These are phyloP conservation scores for Pseudocercospora crystallina DNA, from an alignment of 2,329 filamentous ascomycete genomes.

Conservation along the genomic window DNA sequence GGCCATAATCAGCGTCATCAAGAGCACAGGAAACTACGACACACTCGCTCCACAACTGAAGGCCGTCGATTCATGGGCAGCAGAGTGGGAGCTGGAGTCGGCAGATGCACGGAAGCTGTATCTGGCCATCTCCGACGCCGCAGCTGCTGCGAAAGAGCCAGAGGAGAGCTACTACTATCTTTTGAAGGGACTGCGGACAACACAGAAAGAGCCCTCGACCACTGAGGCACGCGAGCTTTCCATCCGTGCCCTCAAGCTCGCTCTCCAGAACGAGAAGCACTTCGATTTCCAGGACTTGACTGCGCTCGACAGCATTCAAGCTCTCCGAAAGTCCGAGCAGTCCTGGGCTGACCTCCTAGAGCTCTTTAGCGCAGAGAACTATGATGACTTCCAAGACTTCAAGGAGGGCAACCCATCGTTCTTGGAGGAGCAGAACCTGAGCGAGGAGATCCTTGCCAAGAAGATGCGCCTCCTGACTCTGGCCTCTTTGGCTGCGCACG, in stretches of 20 bases:
- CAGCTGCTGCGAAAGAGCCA: constrained; percentile 73
- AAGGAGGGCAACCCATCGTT: constrained; percentile 86
- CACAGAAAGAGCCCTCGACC: constrained; percentile 59
- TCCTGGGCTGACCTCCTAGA: constrained; percentile 89
- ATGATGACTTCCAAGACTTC: constrained; percentile 96
- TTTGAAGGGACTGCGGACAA: constrained; percentile 72
- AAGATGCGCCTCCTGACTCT: constrained; percentile 97
- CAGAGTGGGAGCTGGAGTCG: constrained; percentile 76
- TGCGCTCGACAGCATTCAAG: constrained; percentile 74
- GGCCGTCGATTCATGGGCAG: constrained; percentile 78
- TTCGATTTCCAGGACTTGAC: constrained; percentile 74
- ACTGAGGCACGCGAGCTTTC: constrained; percentile 59
- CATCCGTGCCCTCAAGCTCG: constrained; percentile 64
- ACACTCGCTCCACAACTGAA: constrained; percentile 79
- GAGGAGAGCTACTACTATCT: constrained; percentile 75
- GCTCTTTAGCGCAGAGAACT: constrained; percentile 89
- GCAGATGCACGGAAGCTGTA: constrained; percentile 85
- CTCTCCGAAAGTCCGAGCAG: constrained; percentile 78
- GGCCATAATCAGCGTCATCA: constrained; percentile 81
- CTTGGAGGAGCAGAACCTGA: constrained; percentile 70
- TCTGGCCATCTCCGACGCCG: constrained; percentile 76
- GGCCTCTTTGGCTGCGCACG: constrained; percentile 80
- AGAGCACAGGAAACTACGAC: constrained; percentile 65
- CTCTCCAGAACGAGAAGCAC: constrained; percentile 64
- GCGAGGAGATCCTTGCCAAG: constrained; percentile 74